Conservation (phyloP, 257 asterid genomes). For the Scutellaria baicalensis region DNA sequence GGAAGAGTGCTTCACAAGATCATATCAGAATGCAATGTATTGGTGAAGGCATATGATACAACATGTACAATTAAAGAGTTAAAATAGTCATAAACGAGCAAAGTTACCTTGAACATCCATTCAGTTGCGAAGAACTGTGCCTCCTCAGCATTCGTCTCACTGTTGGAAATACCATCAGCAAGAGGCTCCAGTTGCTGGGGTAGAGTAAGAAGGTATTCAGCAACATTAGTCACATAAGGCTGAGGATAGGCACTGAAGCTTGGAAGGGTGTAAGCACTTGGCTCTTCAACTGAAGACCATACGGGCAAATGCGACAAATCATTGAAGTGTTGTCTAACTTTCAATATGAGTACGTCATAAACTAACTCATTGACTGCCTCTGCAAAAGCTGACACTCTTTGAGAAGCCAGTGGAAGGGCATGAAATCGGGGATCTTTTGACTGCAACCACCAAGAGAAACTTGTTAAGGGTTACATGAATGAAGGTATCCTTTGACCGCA, state of each 20-base stretch:
- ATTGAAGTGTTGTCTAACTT: constrained; percentile 76
- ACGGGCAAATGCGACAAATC: constrained; percentile 65
- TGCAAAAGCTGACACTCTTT: constrained; percentile 78
- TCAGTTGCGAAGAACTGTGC: constrained; percentile 95
- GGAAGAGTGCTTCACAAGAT: not conserved
- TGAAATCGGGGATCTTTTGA: constrained; percentile 97
- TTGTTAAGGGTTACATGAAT: constrained; percentile 28
- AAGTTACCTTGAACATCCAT: constrained; percentile 98
- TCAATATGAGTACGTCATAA: constrained; percentile 83
- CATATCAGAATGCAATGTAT: not conserved
- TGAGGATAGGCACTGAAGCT: constrained; percentile 93
- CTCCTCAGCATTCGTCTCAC: constrained; percentile 81
- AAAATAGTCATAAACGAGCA: not conserved
- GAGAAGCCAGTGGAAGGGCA: constrained; percentile 91
- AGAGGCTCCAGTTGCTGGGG: constrained; percentile 99
- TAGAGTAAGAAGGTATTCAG: constrained; percentile 94
- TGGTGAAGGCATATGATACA: not conserved
- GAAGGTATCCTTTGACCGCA: constrained; percentile 77
- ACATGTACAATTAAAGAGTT: not conserved
- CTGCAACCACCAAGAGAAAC: constrained; percentile 44
- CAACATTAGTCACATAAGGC: constrained; percentile 80
- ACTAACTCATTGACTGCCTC: constrained; percentile 96
- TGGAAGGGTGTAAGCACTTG: constrained; percentile 65
- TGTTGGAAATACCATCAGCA: constrained; percentile 76
- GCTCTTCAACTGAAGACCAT: constrained; percentile 93